Base-by-base conservation (phyloP, 2,329 filamentous ascomycete species). In the Tolypocladium tundrense region DNA sequence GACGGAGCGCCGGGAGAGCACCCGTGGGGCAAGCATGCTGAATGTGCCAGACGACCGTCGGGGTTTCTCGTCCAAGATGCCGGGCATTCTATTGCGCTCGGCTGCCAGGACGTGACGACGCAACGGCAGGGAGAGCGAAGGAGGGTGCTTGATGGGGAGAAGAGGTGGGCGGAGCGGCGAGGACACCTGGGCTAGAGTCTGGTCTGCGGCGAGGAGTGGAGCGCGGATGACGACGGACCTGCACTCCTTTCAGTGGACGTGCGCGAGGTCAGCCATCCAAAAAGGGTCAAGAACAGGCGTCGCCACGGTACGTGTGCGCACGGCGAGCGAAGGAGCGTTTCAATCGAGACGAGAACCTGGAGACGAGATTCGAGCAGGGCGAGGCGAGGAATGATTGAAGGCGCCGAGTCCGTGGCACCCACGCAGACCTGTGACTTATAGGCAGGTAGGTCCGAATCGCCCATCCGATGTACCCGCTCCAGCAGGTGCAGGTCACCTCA, bases 1-100 rank as follows among this genome's bases (percentile, higher is more conserved):
- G 48, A 69, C 57, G 31, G 65, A 64, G 56, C 68, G 71, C 39
- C 67, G 64, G 7, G 68, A 66, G 19, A 69, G 58, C 64, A 71
- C 69, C 50, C 58, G 66, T 51, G 64, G 51, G 41, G 62, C 42
- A 16, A 57, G 55, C 58, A 63, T 56, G 57, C 54, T 66, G 54
- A 37, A 57, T 21, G 56, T 14, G n/a, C 53, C 35, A 14, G 57
- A 45, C 14, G 56, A 39, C 27, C 41, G 58, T 42, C 53, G 40
- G 24, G 45, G 21, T 45, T 58, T 43, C 21, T 60, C 58, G n/a
- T 60, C 60, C 33, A 60, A 45, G 33, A 60, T 35, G 27, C 59
- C 58, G 9, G 50, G 54, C 58, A 59, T 56, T 39, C 42, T 35
- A n/a, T 8, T 1, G 21, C 53, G 10, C 37, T 42, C 27, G 45